Evolutionary conservation across 768 basidiomycete genomes (phyloP).

Genomic region (Chalciporus sphaerocephalus): DNA sequence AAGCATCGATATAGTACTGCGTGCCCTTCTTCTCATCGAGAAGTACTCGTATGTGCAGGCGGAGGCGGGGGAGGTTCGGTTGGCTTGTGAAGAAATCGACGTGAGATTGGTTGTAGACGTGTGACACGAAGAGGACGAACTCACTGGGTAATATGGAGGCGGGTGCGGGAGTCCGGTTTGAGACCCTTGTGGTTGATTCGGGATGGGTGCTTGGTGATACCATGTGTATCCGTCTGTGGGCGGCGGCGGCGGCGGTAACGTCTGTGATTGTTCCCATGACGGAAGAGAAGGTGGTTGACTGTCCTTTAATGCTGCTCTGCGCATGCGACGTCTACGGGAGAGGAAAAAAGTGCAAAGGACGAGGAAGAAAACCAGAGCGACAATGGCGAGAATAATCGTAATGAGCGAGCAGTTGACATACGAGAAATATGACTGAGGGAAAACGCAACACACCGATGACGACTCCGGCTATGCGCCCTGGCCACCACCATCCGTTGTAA

Average conservation of each 20-base stretch:
- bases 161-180: slow-evolving; percentile 6
- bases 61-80: slow-evolving; percentile 3
- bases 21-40: slow-evolving; percentile 3
- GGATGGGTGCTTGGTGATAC: slow-evolving; percentile 2
- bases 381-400: slow-evolving; percentile 6
- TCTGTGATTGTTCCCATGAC: slow-evolving; percentile 10
- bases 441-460: slow-evolving; percentile 20
- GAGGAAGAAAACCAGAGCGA: slow-evolving; percentile 11
- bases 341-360: not conserved
- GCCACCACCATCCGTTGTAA: slow-evolving; percentile 19
- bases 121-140: not conserved
- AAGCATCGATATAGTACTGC: not conserved
- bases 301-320: not conserved
- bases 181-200: not conserved
- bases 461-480: slow-evolving; percentile 24
- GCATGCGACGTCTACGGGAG: slow-evolving; percentile 8
- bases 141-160: slow-evolving; percentile 26
- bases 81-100: slow-evolving; percentile 1
- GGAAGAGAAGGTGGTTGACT: slow-evolving; percentile 5
- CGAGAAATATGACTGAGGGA: too few relatives aligned
- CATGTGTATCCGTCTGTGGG: slow-evolving; percentile 1
- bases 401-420: not conserved
- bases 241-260: not conserved
- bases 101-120: not conserved
- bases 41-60: slow-evolving; percentile 1